Evolutionary conservation across 2,329 filamentous ascomycete genomes (phyloP).

Genomic region (Aureobasidium pullulans): DNA sequence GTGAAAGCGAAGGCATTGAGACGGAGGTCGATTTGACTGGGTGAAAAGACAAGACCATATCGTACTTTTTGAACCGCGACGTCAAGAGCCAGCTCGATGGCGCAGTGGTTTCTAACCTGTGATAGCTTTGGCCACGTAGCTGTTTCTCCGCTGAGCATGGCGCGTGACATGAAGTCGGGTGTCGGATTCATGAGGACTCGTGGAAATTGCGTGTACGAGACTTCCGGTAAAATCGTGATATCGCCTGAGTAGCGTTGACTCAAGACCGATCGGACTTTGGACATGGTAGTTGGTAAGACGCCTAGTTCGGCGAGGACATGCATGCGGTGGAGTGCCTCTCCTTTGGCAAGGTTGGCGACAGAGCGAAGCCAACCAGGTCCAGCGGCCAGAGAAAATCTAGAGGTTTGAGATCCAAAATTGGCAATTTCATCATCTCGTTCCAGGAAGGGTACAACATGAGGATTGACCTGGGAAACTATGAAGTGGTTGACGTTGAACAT

Average conservation of each 20-base stretch:
- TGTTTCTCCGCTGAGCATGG: constrained; percentile 68
- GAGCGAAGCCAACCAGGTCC: constrained; percentile 56
- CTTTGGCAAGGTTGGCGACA: constrained; percentile 65
- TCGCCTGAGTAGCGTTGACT: constrained; percentile 91
- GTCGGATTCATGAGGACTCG: constrained; percentile 78
- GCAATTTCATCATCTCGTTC: constrained; percentile 56
- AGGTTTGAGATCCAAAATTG: constrained; percentile 25
- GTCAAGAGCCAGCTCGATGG: constrained; percentile 80
- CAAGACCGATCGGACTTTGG: constrained; percentile 62
- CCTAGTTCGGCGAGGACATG: constrained; percentile 74
- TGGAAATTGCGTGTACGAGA: constrained; percentile 66
- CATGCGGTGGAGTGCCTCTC: constrained; percentile 72
- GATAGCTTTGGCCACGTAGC: constrained; percentile 90
- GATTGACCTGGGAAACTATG: constrained; percentile 94
- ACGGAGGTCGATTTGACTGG: constrained; percentile 55
- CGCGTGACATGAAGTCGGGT: constrained; percentile 74
- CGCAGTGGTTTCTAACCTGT: constrained; percentile 76
- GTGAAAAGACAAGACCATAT: constrained; percentile 61
- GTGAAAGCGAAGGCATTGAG: constrained; percentile 19
- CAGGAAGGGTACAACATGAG: constrained; percentile 83
- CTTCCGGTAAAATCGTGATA: constrained; percentile 84
- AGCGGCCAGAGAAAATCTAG: constrained; percentile 30
- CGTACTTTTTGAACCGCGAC: constrained; percentile 62
- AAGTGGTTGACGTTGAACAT: constrained; percentile 99
- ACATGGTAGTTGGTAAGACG: constrained; percentile 69